Conservation (phyloP, 2,329 filamentous ascomycete species). For the Grosmannia serpens region DNA sequence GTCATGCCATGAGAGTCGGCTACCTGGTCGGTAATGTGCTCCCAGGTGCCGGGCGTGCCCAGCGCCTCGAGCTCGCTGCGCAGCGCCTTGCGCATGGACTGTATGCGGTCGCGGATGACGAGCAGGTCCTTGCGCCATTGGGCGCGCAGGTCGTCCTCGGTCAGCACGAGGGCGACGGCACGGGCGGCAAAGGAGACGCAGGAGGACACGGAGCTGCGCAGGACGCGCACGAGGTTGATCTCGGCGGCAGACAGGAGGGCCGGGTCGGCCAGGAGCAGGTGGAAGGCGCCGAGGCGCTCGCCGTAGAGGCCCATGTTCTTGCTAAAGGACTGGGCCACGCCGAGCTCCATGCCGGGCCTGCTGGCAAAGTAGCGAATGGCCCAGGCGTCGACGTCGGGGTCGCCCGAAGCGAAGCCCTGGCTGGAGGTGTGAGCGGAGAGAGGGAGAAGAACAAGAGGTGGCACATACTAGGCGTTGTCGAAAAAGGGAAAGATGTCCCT, state of each 20-base stretch:
- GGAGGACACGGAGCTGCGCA: neutral
- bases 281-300: neutral
- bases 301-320: slow-evolving; percentile 2
- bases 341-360: neutral
- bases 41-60: neutral
- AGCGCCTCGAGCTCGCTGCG: neutral
- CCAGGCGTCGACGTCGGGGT: neutral
- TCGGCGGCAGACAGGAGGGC: neutral
- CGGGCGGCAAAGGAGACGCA: neutral
- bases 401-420: slow-evolving; percentile 1
- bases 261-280: neutral
- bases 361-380: neutral
- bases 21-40: neutral
- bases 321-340: slow-evolving; percentile 1
- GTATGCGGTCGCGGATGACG: neutral
- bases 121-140: neutral
- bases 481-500: neutral
- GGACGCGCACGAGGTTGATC: neutral
- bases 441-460: neutral
- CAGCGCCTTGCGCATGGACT: neutral
- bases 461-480: neutral
- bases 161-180: neutral
- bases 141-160: neutral
- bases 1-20: neutral
- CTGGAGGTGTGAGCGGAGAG: neutral